Conservation (phyloP, 2,329 filamentous ascomycete species). For the Incumbomyces delicatus region DNA sequence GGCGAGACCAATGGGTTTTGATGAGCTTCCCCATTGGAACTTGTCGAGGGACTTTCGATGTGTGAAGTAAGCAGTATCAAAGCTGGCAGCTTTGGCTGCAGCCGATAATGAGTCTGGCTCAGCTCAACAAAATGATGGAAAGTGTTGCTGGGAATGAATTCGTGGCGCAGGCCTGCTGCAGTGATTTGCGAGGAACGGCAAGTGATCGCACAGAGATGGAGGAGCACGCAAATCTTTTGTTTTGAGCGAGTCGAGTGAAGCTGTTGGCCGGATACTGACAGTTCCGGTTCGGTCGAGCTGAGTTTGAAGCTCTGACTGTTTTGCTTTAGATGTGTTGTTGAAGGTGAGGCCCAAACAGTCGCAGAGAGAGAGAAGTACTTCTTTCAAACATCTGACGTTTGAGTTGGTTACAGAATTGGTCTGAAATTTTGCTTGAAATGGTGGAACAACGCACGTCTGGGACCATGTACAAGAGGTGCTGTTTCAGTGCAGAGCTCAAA, state of each 20-base stretch:
- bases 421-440: neutral
- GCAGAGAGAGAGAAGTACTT: neutral
- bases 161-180: constrained; percentile 2
- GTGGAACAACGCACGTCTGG: constrained; percentile 4
- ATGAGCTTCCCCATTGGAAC: constrained; percentile 84
- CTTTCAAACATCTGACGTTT: neutral
- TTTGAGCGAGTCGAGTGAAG: neutral
- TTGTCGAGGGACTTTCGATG: neutral
- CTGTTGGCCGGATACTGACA: neutral
- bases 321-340: neutral
- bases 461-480: neutral
- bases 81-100: constrained; percentile 4
- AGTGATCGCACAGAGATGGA: neutral
- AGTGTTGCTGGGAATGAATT: no score
- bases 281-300: neutral
- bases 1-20: constrained; percentile 97
- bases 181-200: constrained; percentile 3
- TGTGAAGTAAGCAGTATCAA: constrained; percentile 4
- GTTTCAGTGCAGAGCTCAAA: neutral
- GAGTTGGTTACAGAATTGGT: neutral
- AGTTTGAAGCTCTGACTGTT: constrained; percentile 1
- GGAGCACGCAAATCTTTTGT: neutral
- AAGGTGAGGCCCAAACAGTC: constrained; percentile 3
- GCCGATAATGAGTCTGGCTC: neutral
- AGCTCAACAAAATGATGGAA: no score